Evolutionary conservation across 2,329 filamentous ascomycete genomes (phyloP), one percentile per base, ranked within the genome.

Genomic region (Dryadomyces quercus-mongolicae): DNA sequence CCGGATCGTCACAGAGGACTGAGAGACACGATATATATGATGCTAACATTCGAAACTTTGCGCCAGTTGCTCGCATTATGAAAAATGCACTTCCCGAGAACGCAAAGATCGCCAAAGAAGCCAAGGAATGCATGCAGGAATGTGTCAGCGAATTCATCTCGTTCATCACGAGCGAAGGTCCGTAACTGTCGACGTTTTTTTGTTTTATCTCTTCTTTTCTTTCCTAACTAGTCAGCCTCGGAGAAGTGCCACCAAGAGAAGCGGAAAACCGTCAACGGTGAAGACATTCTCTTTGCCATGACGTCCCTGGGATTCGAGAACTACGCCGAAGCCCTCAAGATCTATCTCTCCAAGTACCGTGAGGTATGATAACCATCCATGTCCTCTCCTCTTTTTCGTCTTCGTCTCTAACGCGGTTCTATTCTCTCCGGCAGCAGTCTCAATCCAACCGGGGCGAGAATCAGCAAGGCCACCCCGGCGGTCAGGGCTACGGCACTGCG

Each of bases 191-290:
- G n/a, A n/a, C n/a, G 5, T 20, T 51, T 52, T 38, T 16, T 6
- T 20, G 9, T 44, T 36, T 13, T 16, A 3, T 38, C 12, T n/a
- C 20, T n/a, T 44, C 18, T 10, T 10, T n/a, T 44, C 15, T 44
- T 4, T 44, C n/a, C n/a, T 34, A 20, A 36, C 21, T 16, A 18
- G n/a, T 16, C 67, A 97, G 93, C 93, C 31, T 97, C 93, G 59
- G 93, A 98, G 71, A 98, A 98, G 71, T 98, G 93, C 67, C 93
- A 98, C 68, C 93, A 97, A 70, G 93, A 98, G 71, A 98, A 98
- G 77, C 84, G 93, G 64, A 98, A 98, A 76, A 98, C 93, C 0
- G 93, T 98, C 61, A 98, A 98, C 66, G 93, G 93, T 62, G 93
- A 98, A 71, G 93, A 98, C 65, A 98, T 98, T 57, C 75, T 98